Evolutionary conservation across 1,284 basidiomycete species (phyloP).

Genomic region (Microbotryum saponariae): DNA sequence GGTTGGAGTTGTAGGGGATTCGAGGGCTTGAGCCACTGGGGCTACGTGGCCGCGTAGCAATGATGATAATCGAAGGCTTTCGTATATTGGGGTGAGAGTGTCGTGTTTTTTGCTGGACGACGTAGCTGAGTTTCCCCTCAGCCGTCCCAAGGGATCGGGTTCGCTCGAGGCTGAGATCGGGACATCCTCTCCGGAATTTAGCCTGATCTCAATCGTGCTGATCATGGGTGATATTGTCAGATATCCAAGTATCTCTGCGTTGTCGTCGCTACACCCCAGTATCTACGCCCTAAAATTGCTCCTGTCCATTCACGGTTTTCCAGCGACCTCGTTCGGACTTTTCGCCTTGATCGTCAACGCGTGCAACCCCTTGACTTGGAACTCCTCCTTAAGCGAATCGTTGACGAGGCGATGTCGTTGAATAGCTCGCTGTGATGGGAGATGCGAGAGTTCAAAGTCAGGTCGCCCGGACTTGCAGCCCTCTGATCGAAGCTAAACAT

Average conservation of each 20-base stretch:
- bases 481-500: no score
- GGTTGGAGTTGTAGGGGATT: no score
- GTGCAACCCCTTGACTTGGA: slow-evolving; percentile 32
- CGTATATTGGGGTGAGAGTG: no score
- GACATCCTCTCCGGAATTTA: not conserved
- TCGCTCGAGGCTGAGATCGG: no score
- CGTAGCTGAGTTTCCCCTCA: no score
- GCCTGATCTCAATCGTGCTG: not conserved
- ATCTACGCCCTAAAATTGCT: no score
- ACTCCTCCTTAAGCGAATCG: slow-evolving; percentile 30
- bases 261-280: no score
- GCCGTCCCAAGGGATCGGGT: no score
- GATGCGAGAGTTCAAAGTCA: not conserved
- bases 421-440: slow-evolving; percentile 27
- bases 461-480: not conserved
- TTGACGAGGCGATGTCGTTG: slow-evolving; percentile 36
- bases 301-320: not conserved
- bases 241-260: not conserved
- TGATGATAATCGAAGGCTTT: no score
- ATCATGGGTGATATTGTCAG: not conserved
- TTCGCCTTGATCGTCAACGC: slow-evolving; percentile 35
- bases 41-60: no score
- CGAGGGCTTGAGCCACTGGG: no score
- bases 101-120: no score
- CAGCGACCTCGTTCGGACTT: slow-evolving; percentile 28